A percentile compares a stretch with the other conserved stretches of the same genome.
These are phyloP conservation scores for Solanum aculeatissimum DNA, from an alignment of 305 asterid species.

Conservation along the genomic window DNA sequence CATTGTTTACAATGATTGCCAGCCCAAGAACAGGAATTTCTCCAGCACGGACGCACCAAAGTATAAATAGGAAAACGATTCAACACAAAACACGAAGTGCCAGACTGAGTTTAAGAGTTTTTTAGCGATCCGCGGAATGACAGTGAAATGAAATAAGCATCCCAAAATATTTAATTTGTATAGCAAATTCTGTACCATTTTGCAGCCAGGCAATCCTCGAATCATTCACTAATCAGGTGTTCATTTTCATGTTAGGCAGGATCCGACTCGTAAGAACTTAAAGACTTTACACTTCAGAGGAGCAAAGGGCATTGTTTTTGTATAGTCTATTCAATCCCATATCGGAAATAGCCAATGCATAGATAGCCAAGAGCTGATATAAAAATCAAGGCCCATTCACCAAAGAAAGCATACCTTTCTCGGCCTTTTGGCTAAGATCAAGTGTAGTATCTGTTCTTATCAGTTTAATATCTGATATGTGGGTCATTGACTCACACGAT, in stretches of 20 bases:
- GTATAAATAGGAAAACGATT: background rate
- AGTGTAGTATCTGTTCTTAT: conserved; percentile 34
- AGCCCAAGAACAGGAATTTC: background rate
- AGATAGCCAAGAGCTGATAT: background rate
- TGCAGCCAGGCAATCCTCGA: background rate
- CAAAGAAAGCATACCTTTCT: conserved; percentile 26
- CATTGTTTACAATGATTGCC: background rate
- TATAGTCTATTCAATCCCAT: background rate
- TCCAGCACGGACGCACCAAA: background rate
- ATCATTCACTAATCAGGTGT: background rate
- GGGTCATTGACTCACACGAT: fast-evolving
- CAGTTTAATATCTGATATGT: background rate
- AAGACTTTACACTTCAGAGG: background rate
- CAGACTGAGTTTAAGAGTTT: background rate
- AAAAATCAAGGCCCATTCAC: background rate
- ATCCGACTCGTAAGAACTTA: background rate
- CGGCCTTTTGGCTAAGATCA: conserved; percentile 37
- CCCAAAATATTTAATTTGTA: background rate
- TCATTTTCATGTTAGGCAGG: background rate
- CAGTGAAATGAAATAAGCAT: background rate
- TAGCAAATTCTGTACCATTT: background rate
- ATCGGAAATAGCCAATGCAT: background rate
- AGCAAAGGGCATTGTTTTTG: background rate
- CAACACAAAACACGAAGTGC: background rate
- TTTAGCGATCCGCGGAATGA: background rate